A percentile compares a stretch with the other conserved stretches of the same genome.
Conservation (phyloP, 1,284 basidiomycete species). For the Cryptococcus sp. region DNA sequence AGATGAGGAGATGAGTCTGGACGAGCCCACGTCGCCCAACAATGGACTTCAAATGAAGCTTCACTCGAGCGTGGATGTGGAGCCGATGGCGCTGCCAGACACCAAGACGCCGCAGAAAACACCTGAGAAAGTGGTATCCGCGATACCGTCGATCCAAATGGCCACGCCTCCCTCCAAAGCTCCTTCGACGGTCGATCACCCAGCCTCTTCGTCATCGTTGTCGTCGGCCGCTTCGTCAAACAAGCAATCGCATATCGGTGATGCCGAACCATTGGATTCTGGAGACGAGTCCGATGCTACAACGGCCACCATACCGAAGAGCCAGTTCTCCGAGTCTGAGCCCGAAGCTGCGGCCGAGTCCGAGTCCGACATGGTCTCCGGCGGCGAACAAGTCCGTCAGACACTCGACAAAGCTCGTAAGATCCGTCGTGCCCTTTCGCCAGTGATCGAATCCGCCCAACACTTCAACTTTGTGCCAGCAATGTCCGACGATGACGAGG, state of each 20-base stretch:
- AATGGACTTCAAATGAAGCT: too few relatives aligned
- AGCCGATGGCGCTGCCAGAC: too few relatives aligned
- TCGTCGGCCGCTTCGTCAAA: constrained; percentile 12
- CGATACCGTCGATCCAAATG: not conserved
- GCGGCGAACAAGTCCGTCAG: not conserved
- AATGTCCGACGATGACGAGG: constrained; percentile 10
- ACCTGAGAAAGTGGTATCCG: too few relatives aligned
- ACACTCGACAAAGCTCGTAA: constrained; percentile 5
- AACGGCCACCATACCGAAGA: constrained; percentile 34
- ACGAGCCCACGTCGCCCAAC: not conserved
- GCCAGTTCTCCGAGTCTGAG: constrained; percentile 28
- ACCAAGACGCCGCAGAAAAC: too few relatives aligned
- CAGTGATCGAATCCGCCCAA: constrained; percentile 9
- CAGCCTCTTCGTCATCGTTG: constrained; percentile 13
- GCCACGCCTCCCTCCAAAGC: not conserved
- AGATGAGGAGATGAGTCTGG: constrained; percentile 5
- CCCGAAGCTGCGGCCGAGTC: constrained; percentile 8
- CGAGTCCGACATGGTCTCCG: not conserved
- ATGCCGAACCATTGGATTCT: constrained; percentile 22
- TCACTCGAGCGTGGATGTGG: too few relatives aligned
- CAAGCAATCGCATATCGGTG: constrained; percentile 5
- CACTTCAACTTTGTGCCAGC: not conserved
- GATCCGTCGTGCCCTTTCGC: constrained; percentile 12
- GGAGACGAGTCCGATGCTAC: constrained; percentile 42
- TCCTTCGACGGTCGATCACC: constrained; percentile 2